phyloP scores from a whole-genome alignment of 805 yeast genomes.

The Starmerella apis region DNA sequence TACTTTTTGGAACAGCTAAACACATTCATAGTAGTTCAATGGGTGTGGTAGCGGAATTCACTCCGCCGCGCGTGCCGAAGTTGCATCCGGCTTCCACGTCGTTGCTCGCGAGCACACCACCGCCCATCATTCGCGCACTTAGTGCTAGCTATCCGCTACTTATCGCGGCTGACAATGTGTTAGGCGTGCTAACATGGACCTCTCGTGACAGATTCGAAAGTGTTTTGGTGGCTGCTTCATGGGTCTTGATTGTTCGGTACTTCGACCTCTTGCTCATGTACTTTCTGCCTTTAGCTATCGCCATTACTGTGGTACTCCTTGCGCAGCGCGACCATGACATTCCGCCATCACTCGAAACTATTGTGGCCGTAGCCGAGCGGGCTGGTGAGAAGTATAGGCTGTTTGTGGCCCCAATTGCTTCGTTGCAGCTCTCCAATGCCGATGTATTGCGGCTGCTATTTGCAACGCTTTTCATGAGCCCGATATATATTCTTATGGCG shows the following conservation, averaged over 20 bases:
- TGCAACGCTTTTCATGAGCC: slow-evolving; percentile 78
- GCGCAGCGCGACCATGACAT: slow-evolving; percentile 38
- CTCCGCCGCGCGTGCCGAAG: slow-evolving; percentile 24
- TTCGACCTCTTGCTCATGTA: slow-evolving; percentile 70
- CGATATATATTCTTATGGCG: slow-evolving; percentile 63
- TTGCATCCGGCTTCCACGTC: slow-evolving; percentile 57
- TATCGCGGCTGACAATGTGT: slow-evolving; percentile 54
- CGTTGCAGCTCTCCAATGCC: slow-evolving; percentile 56
- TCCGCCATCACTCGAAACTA: slow-evolving; percentile 79
- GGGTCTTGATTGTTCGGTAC: slow-evolving; percentile 54
- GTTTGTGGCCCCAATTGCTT: slow-evolving; percentile 67
- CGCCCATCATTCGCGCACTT: slow-evolving; percentile 74
- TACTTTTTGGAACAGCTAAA: background rate
- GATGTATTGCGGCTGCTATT: slow-evolving; percentile 72
- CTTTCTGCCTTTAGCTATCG: slow-evolving; percentile 46
- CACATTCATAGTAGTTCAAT: background rate
- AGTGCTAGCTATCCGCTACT: slow-evolving; percentile 78
- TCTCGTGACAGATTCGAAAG: slow-evolving; percentile 72
- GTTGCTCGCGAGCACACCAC: slow-evolving; percentile 77
- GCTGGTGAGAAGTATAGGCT: slow-evolving; percentile 68
- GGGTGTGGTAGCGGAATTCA: slow-evolving; percentile 17
- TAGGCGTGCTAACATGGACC: slow-evolving; percentile 83
- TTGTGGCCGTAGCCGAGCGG: slow-evolving; percentile 63
- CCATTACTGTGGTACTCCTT: slow-evolving; percentile 35
- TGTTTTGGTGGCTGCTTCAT: slow-evolving; percentile 47